phyloP scores from a whole-genome alignment of 2,329 filamentous ascomycete species.

The Monosporascus sp. region DNA sequence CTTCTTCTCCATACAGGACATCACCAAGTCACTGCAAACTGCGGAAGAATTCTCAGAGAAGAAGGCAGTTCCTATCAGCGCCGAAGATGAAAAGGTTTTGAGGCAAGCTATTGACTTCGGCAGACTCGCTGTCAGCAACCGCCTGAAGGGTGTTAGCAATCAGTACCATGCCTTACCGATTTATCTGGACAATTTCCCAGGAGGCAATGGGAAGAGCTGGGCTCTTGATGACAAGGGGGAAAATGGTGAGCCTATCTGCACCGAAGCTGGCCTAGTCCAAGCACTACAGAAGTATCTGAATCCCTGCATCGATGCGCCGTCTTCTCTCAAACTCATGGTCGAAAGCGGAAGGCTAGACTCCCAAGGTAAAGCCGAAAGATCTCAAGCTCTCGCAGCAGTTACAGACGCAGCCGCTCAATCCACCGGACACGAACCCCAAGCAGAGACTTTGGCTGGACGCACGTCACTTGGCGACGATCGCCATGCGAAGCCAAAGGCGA shows the following conservation, averaged over 20 bases:
- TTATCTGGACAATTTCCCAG: conserved; percentile 63
- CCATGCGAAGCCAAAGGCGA: conserved; percentile 19
- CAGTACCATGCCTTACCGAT: conserved; percentile 72
- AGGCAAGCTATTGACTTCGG: conserved; percentile 61
- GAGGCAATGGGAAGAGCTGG: conserved; percentile 57
- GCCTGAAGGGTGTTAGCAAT: conserved; percentile 62
- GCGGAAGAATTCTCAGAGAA: conserved; percentile 63
- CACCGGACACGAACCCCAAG: conserved; percentile 8
- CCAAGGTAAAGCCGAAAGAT: conserved; percentile 31
- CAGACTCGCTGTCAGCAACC: conserved; percentile 51
- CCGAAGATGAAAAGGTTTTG: conserved; percentile 57
- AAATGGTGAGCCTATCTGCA: conserved; percentile 40
- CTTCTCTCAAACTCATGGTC: conserved; percentile 41
- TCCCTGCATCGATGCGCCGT: conserved; percentile 36
- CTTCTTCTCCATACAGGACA: conserved; percentile 61
- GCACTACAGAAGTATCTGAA: conserved; percentile 48
- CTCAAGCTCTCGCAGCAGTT: conserved; percentile 21
- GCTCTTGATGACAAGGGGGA: conserved; percentile 52
- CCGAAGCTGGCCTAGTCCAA: conserved; percentile 44
- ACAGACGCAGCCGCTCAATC: conserved; percentile 12
- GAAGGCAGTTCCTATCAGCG: conserved; percentile 50
- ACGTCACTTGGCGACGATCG: conserved; percentile 20
- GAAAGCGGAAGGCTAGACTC: conserved; percentile 38
- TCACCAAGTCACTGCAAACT: conserved; percentile 58
- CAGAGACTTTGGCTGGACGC: conserved; percentile 20